These are phyloP conservation scores for Neonectria neomacrospora DNA, from an alignment of 2,329 filamentous ascomycete species.

Conservation along the genomic window DNA sequence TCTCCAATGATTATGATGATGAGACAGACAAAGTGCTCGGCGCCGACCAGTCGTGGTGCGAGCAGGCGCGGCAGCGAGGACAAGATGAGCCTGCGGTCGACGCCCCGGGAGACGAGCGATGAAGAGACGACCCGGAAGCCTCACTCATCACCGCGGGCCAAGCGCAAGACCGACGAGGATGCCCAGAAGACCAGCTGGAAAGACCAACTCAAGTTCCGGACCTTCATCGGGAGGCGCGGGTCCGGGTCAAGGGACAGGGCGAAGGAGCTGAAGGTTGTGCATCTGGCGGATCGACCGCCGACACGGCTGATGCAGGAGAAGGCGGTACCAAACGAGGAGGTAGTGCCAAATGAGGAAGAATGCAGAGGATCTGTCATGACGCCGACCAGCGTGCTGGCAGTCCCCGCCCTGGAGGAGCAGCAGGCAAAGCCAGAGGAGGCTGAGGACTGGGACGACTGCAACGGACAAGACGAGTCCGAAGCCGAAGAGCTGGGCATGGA, in stretches of 20 bases:
- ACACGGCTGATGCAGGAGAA: not conserved
- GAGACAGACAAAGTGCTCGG: not conserved
- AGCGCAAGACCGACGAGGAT: not conserved
- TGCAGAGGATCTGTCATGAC: not conserved
- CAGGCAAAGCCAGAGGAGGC: not conserved
- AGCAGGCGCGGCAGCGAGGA: conserved; percentile 2
- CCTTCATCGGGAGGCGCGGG: conserved; percentile 19
- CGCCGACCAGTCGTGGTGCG: not conserved
- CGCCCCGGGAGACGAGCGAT: not conserved
- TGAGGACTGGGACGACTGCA: not conserved
- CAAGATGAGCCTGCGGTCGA: not conserved
- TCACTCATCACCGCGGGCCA: not conserved
- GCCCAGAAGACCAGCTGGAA: conserved; percentile 18
- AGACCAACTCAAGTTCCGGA: conserved; percentile 12
- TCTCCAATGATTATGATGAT: not conserved
- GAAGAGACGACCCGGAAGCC: not conserved
- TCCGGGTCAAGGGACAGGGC: conserved; percentile 13
- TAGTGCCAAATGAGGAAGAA: not conserved
- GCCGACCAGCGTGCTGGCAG: not conserved
- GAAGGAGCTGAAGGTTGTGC: conserved; percentile 1
- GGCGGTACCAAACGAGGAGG: not conserved
- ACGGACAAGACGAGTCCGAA: not conserved
- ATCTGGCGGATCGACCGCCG: not conserved
- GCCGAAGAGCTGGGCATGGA: not conserved
- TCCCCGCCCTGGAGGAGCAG: not conserved